Evolutionary conservation across 1,284 basidiomycete species (phyloP), one percentile per base, ranked within the genome.

Genomic region (Moniliophthora roreri): DNA sequence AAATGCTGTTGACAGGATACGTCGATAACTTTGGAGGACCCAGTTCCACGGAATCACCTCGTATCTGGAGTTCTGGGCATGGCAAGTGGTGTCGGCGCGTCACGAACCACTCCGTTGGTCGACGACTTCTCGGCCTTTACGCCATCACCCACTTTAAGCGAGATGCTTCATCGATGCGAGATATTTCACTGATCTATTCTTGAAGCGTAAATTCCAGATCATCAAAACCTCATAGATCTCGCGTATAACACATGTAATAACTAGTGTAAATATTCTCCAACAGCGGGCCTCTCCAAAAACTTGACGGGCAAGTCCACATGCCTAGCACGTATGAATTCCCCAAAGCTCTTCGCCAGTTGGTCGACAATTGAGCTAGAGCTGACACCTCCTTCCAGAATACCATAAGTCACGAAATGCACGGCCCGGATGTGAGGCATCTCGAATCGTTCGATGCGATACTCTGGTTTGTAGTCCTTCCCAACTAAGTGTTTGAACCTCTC

Each of bases 361-460:
- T 63, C 62, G 16, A 63, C 54, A 3, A 57, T 52, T 24, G 48
- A 59, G 23, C 60, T 60, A 15, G 56, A 60, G 36, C 57, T 58
- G 38, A 62, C 60, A 9, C 62, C 62, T 10, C 58, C 55, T 26
- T 62, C 59, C n/a, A 63, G 42, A 26, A 62, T 55, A 20, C 60
- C 60, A 26, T 62, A 59, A 11, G 58, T 55, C 28, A 63, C 50
- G 20, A 63, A 63, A 45, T 63, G 62, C 3, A 63, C 60, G 2
- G 59, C 60, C 18, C 53, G 54, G 44, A 63, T 56, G 21, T 62
- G 26, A 23, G 59, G 60, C 46, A 63, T 52, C 48, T 62, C 62
- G 46, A 62, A 61, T 39, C 62, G 57, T 7, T 60, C 60, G 49
- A 61, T 41, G 5, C 6, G 38, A 20, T 48, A 49, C 40, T 48